Evolutionary conservation across 495 filamentous ascomycete genomes (phyloP).

Genomic region (Chaetomium fimeti): DNA sequence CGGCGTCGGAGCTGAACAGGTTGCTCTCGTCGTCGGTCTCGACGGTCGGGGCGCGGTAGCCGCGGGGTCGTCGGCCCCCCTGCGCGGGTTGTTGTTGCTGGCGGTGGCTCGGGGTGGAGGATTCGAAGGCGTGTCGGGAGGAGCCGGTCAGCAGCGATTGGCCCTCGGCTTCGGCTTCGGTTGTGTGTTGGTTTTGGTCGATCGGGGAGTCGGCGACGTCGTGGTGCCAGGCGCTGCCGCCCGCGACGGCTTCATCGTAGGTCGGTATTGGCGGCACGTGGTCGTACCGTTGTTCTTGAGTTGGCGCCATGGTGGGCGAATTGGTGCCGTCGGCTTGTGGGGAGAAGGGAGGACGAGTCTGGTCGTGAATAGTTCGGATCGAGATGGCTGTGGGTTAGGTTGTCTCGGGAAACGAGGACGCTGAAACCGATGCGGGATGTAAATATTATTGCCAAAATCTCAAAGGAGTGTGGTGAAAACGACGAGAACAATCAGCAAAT

Average conservation of each 20-base stretch:
- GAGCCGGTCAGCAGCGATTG: conserved; percentile 58
- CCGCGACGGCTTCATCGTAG: conserved; percentile 83
- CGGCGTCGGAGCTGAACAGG: conserved; percentile 34
- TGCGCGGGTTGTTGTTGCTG: background rate
- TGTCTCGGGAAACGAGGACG: background rate
- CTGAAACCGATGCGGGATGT: background rate
- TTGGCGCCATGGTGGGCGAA: conserved; percentile 44
- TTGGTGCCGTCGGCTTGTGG: conserved; percentile 15
- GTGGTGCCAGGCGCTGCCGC: conserved; percentile 34
- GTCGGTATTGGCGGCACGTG: conserved; percentile 78
- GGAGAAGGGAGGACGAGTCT: background rate
- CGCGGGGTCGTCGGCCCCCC: conserved; percentile 42
- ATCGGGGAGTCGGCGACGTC: conserved; percentile 37
- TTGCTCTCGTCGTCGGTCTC: conserved; percentile 56
- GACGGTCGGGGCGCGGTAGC: conserved; percentile 73
- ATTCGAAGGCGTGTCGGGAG: conserved; percentile 35
- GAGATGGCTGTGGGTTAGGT: background rate
- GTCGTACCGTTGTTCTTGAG: conserved; percentile 53
- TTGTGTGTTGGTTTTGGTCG: conserved; percentile 28
- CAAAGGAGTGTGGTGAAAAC: conserved; percentile 26
- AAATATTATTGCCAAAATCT: background rate
- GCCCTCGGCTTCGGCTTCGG: conserved; percentile 45
- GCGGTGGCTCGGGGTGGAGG: conserved; percentile 24
- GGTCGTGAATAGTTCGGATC: conserved; percentile 27
- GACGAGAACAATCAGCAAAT: conserved; percentile 19